phyloP scores from a whole-genome alignment of 2,329 filamentous ascomycete genomes.

The Aspergillus neotritici region DNA sequence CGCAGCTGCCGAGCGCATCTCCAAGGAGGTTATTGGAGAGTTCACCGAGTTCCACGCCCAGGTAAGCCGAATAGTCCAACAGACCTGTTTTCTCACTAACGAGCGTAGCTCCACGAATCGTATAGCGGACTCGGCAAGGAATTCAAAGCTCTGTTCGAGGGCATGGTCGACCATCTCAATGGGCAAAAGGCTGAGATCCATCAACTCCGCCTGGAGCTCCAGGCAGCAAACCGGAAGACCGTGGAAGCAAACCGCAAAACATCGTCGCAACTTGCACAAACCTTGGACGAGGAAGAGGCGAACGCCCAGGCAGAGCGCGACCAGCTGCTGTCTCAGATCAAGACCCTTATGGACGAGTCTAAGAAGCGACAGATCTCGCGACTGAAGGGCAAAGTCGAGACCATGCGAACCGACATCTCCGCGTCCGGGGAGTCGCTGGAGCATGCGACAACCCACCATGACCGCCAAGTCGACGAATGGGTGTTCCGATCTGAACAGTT shows the following conservation, averaged over 20 bases:
- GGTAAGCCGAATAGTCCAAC: conserved; percentile 29
- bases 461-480: conserved; percentile 69
- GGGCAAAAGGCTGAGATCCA: conserved; percentile 73
- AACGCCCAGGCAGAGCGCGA: conserved; percentile 68
- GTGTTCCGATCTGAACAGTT: conserved; percentile 62
- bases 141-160: conserved; percentile 79
- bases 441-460: conserved; percentile 60
- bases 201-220: conserved; percentile 64
- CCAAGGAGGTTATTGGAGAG: conserved; percentile 80
- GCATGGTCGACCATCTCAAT: conserved; percentile 66
- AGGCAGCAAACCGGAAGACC: conserved; percentile 62
- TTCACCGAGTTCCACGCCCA: conserved; percentile 75
- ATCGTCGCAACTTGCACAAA: conserved; percentile 60
- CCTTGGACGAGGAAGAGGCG: conserved; percentile 69
- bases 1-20: conserved; percentile 78
- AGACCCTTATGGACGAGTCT: conserved; percentile 67
- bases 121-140: conserved; percentile 79
- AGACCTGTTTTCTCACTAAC: conserved; percentile 12
- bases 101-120: conserved; percentile 65
- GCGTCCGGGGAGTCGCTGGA: conserved; percentile 61
- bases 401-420: conserved; percentile 60
- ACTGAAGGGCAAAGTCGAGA: conserved; percentile 57
- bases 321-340: conserved; percentile 69
- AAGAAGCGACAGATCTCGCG: conserved; percentile 68
- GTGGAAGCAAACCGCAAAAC: conserved; percentile 63